Evolutionary conservation across 148 eudicot species (phyloP), one percentile per base, ranked within the genome.

Genomic region (Polygonum aviculare): DNA sequence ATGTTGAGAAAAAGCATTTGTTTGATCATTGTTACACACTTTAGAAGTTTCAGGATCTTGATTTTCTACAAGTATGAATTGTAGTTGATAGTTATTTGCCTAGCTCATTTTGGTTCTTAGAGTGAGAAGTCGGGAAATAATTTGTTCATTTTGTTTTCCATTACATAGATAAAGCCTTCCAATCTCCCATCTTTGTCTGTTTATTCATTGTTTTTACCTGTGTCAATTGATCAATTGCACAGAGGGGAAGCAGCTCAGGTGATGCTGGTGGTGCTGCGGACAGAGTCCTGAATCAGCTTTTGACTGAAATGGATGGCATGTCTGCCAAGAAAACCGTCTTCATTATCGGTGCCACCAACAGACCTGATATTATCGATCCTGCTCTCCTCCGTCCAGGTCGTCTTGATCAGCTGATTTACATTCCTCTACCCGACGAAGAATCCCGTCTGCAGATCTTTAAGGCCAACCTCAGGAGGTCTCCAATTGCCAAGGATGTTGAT

Each of bases 221-320:
- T 57, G 63, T 19, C 12, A 1, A 3, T 36, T 49, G 57, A 60
- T 26, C 31, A 6, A 74, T 38, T 77, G 48, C 86, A 92, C 86
- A 92, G 97, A 88, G 97, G 71, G 97, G 97, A 80, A 82, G 93
- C 80, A 88, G 97, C 63, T 76, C 47, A n/a, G 97, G 97, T 73
- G 97, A 92, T 87, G 97, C 97, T 44, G 97, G 97, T 15, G 97
- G 97, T 79, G 97, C 97, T 11, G 97, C 97, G 69, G 97, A 92
- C 79, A 81, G 97, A 60, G 97, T 92, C 52, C 77, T 92, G 88
- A 92, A 92, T 47, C 97, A 92, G 72, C 91, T 92, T 44, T 80
- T 92, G 31, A 92, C 97, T 4, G 97, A 92, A 79, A 92, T 92
- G 97, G 97, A 92, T 78, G 97, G 97, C 39, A 92, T 92, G 97